Base-by-base conservation (phyloP, 495 filamentous ascomycete genomes). In the Aspergillus hancockii region DNA sequence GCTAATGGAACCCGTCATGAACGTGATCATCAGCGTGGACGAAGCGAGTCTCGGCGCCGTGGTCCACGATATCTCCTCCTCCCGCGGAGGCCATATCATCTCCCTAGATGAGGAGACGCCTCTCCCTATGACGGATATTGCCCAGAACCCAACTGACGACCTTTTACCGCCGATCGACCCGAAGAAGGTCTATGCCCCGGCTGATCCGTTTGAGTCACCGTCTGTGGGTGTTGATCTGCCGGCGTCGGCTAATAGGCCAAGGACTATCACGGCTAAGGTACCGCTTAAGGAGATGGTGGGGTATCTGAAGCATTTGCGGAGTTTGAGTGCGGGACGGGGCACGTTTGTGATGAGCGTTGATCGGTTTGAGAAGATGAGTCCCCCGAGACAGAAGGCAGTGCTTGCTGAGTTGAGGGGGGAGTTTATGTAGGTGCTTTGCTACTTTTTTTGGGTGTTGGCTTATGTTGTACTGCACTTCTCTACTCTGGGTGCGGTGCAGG, bases 281-380 rank as follows among this genome's bases (percentile, higher is more conserved):
- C 95, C 95, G 43, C 75, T 98, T 55, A 93, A 92, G 71, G 93
- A 98, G 72, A 97, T 98, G 93, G 89, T 97, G 52, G 92, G 93
- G 32, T 99, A 99, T 74, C 74, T 98, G 65, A 92, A 89, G 72
- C 90, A 95, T 71, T 75, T 99, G 67, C 77, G 95, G 41, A 91
- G 89, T 70, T 74, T 96, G 76, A 99, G 93, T 16, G 88, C 86
- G 10, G 95, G 95, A 0, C 81, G 94, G 28, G 95, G 96, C 25
- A 90, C 91, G 6, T 91, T 99, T 71, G 89, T 94, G 28, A 93
- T 99, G 91, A 86, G 81, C 51, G 85, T 95, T 34, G 93, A 96
- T 76, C 84, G 84, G 38, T 99, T 96, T 71, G 93, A 98, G 76
- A 83, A 82, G 68, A 90, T 99, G 74, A 85, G 84, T 46, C 80